These are phyloP conservation scores for Xylaria curta DNA, from an alignment of 495 filamentous ascomycete species.

Conservation along the genomic window DNA sequence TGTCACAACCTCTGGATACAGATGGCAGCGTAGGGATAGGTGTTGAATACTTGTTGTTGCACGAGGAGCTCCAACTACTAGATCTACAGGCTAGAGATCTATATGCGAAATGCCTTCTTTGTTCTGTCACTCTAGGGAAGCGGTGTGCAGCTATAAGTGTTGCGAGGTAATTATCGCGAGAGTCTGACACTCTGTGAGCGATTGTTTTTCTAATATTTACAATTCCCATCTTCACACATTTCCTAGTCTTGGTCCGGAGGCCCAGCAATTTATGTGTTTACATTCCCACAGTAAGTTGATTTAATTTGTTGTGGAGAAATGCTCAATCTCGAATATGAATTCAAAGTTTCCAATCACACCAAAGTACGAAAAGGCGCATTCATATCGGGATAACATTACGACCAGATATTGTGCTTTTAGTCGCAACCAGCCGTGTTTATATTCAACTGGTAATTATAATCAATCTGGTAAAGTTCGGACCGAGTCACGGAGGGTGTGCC, in stretches of 20 bases:
- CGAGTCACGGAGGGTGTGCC: slow-evolving; percentile 16
- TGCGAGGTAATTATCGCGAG: no score
- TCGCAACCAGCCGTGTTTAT: not conserved
- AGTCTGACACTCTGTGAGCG: no score
- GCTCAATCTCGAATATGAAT: not conserved
- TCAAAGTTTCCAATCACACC: not conserved
- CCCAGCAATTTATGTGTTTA: not conserved
- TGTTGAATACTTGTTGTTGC: no score
- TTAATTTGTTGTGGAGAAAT: not conserved
- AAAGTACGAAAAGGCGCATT: not conserved
- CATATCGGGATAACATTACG: not conserved
- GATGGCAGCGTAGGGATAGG: no score
- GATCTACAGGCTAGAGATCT: no score
- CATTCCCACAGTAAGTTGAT: not conserved
- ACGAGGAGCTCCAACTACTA: no score
- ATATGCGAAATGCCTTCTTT: no score
- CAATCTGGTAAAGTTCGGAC: not conserved
- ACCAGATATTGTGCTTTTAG: not conserved
- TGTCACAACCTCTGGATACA: no score
- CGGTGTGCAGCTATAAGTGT: no score
- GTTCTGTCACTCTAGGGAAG: no score
- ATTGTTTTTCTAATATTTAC: not conserved
- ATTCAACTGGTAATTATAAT: not conserved
- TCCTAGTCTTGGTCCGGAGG: not conserved
- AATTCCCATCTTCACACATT: not conserved